Evolutionary conservation across 1,139 yeast species (phyloP), one percentile per base, ranked within the genome.

Genomic region (Candida pseudoviswanathii): DNA sequence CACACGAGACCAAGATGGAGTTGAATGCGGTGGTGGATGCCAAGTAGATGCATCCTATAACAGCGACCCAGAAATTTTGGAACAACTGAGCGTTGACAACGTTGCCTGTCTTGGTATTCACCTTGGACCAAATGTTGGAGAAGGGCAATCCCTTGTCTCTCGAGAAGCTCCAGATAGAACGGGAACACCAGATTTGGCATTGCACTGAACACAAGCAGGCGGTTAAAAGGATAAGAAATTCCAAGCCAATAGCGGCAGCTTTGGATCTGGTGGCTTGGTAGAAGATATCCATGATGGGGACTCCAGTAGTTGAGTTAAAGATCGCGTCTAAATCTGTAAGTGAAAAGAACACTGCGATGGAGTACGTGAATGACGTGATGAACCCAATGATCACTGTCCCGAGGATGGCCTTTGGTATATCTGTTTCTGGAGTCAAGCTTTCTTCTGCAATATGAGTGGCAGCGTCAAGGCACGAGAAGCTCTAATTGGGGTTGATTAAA

Each of bases 161-260:
- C 16, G 90, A 77, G 63, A 86, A 87, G 5, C 91, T 84, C 92
- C 92, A 86, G 58, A 88, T 80, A 56, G 85, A 69, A 63, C 90
- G 75, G 41, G 89, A 85, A 68, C 82, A 87, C 89, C 90, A 84
- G 3, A 92, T 85, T 60, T 86, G 91, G 50, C 86, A 78, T 6
- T 88, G 79, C 54, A 85, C 82, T 51, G 83, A 82, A 64, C 91
- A 86, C 34, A 90, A 90, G 59, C 81, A 71, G 2, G 88, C 85
- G 8, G 90, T 85, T 47, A 81, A 70, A 50, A 84, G 69, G 46
- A 85, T 73, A 54, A 86, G 67, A 22, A 78, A 65, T 42, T 85
- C 88, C 44, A 86, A 71, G 51, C 81, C 75, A 39, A 82, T 66
- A 2, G 89, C 88, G 46, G 86, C 88, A 16, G 75, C 78, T 54